A percentile compares a stretch with the other conserved stretches of the same genome.
Evolutionary conservation across 139 green algal species (phyloP).

Genomic region (Micromonas pusilla): DNA sequence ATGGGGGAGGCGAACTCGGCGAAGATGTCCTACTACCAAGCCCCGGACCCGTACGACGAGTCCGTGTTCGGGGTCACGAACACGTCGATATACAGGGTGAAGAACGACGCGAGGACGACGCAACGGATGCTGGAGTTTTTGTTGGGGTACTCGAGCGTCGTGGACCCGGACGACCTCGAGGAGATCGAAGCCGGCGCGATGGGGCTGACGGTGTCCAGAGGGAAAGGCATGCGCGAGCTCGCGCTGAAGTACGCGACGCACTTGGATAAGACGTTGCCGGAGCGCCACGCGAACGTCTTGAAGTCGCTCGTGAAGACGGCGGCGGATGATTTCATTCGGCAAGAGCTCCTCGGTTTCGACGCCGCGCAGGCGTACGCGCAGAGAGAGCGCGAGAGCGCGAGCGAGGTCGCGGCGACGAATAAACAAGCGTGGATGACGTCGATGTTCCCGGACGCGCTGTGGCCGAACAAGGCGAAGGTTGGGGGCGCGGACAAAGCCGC

Average conservation of each 20-base stretch:
- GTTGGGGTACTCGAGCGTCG: neutral
- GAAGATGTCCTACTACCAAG: too few relatives aligned
- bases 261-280: neutral
- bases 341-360: neutral
- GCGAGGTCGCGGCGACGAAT: neutral
- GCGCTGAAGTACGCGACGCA: constrained; percentile 3
- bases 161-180: constrained; percentile 7
- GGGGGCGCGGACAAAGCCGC: too few relatives aligned
- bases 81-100: neutral
- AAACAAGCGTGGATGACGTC: neutral
- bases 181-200: neutral
- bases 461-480: neutral
- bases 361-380: neutral
- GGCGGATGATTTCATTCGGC: neutral
- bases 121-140: constrained; percentile 5
- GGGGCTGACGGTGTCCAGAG: neutral
- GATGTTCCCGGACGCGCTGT: neutral
- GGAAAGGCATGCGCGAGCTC: neutral
- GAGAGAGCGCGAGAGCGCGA: neutral
- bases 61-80: neutral
- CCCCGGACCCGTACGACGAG: constrained; percentile 4
- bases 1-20: too few relatives aligned
- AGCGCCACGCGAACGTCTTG: neutral
- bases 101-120: neutral
- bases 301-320: neutral